phyloP scores from a whole-genome alignment of 768 basidiomycete genomes.

The Pholiota microspora region DNA sequence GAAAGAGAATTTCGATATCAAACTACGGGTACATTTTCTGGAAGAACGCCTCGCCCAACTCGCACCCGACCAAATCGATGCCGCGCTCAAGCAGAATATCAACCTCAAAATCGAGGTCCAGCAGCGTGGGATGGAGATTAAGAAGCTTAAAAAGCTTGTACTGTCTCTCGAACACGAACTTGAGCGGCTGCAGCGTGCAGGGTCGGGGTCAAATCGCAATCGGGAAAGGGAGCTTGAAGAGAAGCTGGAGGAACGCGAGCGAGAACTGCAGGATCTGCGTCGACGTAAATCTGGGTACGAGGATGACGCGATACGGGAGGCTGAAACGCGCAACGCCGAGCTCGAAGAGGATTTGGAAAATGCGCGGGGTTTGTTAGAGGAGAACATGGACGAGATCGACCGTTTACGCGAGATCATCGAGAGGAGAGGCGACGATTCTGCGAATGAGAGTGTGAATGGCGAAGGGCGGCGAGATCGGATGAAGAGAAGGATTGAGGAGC shows the following conservation, averaged over 20 bases:
- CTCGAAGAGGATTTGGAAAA: constrained; percentile 75
- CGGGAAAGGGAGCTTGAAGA: constrained; percentile 78
- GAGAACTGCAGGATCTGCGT: constrained; percentile 65
- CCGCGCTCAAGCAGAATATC: constrained; percentile 89
- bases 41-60: constrained; percentile 90
- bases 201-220: constrained; percentile 30
- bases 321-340: constrained; percentile 61
- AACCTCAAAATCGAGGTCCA: constrained; percentile 92
- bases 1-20: constrained; percentile 97
- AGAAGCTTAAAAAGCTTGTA: constrained; percentile 87
- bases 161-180: constrained; percentile 81
- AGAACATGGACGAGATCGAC: constrained; percentile 83
- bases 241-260: constrained; percentile 69
- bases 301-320: constrained; percentile 51
- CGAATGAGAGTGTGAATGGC: constrained; percentile 35
- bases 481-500: constrained; percentile 50
- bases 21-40: constrained; percentile 92
- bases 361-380: constrained; percentile 66
- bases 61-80: constrained; percentile 90
- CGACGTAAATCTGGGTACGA: constrained; percentile 49
- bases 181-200: constrained; percentile 59
- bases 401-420: constrained; percentile 69
- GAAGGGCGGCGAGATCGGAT: constrained; percentile 40
- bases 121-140: constrained; percentile 85
- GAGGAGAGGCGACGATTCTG: constrained; percentile 41